A percentile compares a stretch with the other conserved stretches of the same genome.
Evolutionary conservation across 257 asterid species (phyloP).

Genomic region (Solanum ossicruentum): DNA sequence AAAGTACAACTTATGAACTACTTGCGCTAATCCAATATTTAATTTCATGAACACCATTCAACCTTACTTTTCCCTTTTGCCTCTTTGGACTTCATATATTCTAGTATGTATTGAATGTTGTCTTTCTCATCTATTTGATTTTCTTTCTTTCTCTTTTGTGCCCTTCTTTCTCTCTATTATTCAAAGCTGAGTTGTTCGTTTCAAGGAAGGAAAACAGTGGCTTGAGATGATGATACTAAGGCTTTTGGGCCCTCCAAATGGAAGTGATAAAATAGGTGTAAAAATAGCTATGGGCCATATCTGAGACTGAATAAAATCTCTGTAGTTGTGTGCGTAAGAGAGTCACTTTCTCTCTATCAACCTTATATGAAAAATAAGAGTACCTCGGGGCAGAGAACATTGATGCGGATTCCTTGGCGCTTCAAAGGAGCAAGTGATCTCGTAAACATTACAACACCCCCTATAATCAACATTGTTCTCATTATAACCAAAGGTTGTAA

Average conservation of each 20-base stretch:
- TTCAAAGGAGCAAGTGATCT: constrained; percentile 71
- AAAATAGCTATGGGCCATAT: not conserved
- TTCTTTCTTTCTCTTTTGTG: not conserved
- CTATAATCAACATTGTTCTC: constrained; percentile 16
- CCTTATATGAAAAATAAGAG: not conserved
- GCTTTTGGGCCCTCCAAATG: not conserved
- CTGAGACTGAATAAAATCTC: not conserved
- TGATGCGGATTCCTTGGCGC: constrained; percentile 83
- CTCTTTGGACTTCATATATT: not conserved
- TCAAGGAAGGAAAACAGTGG: not conserved
- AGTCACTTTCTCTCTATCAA: not conserved
- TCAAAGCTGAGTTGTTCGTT: not conserved
- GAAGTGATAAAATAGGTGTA: not conserved
- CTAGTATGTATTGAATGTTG: not conserved
- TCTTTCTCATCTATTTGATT: not conserved
- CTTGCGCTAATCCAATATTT: not conserved
- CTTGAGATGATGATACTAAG: not conserved
- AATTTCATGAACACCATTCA: not conserved
- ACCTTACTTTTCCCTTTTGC: not conserved
- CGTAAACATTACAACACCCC: constrained; percentile 82
- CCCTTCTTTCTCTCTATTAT: not conserved
- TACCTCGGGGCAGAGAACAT: constrained; percentile 98
- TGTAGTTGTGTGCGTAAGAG: not conserved
- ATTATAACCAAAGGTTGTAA: constrained; percentile 7
- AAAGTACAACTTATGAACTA: not conserved